Percentiles rank a stretch among this genome's conserved stretches.
phyloP scores from a whole-genome alignment of 2,329 filamentous ascomycete species.

The Mycosphaerella sp. region DNA sequence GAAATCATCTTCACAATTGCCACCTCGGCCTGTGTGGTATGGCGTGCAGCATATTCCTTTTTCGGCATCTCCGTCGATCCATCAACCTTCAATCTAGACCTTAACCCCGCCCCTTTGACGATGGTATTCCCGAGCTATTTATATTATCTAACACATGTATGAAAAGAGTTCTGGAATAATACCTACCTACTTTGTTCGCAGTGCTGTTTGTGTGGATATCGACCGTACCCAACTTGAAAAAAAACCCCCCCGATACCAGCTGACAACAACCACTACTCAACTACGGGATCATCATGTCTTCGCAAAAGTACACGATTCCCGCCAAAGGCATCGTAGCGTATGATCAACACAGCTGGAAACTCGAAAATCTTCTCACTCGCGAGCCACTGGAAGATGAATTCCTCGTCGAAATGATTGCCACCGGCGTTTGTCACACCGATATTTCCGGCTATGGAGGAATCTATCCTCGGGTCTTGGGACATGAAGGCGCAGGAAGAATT shows the following conservation, averaged over 20 bases:
- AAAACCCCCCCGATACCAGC: neutral
- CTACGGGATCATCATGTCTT: neutral
- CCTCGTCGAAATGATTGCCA: constrained; percentile 46
- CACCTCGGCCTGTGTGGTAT: neutral
- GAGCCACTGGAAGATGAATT: constrained; percentile 38
- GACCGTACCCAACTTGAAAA: neutral
- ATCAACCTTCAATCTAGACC: neutral
- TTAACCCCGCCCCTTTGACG: constrained; percentile 5
- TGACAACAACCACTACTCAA: neutral
- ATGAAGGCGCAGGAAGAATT: constrained; percentile 25
- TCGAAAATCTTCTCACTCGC: constrained; percentile 20
- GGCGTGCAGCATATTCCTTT: neutral
- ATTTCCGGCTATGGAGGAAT: constrained; percentile 20
- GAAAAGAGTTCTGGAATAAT: too few species aligned
- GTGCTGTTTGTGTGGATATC: neutral
- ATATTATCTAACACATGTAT: too few species aligned
- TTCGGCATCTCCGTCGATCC: neutral
- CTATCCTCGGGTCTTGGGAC: constrained; percentile 24
- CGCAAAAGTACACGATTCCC: constrained; percentile 21
- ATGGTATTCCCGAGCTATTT: constrained; percentile 3
- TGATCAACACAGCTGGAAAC: constrained; percentile 22
- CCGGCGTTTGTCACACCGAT: constrained; percentile 50
- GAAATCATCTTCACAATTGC: neutral
- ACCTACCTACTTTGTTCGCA: too few species aligned
- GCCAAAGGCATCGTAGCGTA: constrained; percentile 28